A percentile compares a stretch with the other conserved stretches of the same genome.
These are phyloP conservation scores for Botryosphaeria agaves DNA, from an alignment of 2,329 filamentous ascomycete genomes.

Conservation along the genomic window DNA sequence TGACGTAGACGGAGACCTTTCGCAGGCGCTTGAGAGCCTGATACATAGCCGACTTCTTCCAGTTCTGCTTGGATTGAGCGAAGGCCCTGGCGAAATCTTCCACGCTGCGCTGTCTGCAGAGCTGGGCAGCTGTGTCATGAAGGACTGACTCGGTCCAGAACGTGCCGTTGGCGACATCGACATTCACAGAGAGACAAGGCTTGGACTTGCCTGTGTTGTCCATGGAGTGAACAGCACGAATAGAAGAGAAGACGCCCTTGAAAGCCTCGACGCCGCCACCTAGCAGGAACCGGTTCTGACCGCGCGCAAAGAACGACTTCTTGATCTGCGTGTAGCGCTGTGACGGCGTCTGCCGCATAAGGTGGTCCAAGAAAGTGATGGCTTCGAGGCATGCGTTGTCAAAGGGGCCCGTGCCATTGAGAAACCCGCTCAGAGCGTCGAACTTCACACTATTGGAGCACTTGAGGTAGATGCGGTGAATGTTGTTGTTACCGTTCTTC, in stretches of 20 bases:
- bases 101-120: constrained; percentile 9
- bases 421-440: constrained; percentile 45
- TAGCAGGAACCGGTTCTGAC: constrained; percentile 33
- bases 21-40: constrained; percentile 24
- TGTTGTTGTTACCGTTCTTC: constrained; percentile 20
- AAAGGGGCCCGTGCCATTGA: constrained; percentile 41
- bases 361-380: constrained; percentile 81
- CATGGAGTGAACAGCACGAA: constrained; percentile 49
- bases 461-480: constrained; percentile 43
- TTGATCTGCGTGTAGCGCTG: constrained; percentile 53
- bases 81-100: constrained; percentile 11
- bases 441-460: constrained; percentile 55
- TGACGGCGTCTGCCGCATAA: constrained; percentile 65
- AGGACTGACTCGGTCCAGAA: constrained; percentile 49
- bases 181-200: constrained; percentile 56
- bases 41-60: constrained; percentile 8
- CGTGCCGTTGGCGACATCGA: constrained; percentile 80
- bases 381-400: constrained; percentile 56
- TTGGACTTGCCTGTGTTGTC: constrained; percentile 7
- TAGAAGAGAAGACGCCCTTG: constrained; percentile 79
- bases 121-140: constrained; percentile 15
- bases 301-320: constrained; percentile 60
- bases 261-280: constrained; percentile 54
- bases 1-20: constrained; percentile 22
- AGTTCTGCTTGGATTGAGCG: constrained; percentile 7